Evolutionary conservation across 129 eudicot genomes (phyloP).

Genomic region (Logfia minima): DNA sequence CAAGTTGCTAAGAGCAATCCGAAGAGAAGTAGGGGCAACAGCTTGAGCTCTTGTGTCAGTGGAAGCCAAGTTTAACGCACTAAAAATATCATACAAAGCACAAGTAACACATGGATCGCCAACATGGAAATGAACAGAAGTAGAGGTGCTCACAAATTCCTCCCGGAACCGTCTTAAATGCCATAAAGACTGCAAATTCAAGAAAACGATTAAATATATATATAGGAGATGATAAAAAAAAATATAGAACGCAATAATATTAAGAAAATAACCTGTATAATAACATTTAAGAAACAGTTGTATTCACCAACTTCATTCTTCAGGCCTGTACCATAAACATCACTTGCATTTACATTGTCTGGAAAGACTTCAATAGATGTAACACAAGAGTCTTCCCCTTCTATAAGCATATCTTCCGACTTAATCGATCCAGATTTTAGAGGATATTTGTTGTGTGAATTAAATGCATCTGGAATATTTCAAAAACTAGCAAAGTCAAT

Average conservation of each 20-base stretch:
- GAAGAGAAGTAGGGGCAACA: conserved; percentile 82
- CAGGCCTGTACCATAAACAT: conserved; percentile 76
- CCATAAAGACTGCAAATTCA: conserved; percentile 73
- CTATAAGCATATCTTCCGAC: conserved; percentile 33
- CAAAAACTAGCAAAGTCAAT: neutral
- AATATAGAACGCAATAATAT: neutral
- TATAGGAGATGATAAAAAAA: conserved; percentile 1
- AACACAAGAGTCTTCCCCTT: conserved; percentile 35
- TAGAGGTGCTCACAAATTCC: conserved; percentile 68
- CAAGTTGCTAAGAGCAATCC: conserved; percentile 90
- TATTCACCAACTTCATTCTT: conserved; percentile 96
- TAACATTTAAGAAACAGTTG: conserved; percentile 94
- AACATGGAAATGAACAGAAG: conserved; percentile 73
- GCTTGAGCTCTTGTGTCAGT: conserved; percentile 60
- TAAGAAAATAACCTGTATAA: conserved; percentile 73
- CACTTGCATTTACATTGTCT: conserved; percentile 41
- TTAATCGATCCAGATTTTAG: conserved; percentile 27
- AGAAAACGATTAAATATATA: neutral
- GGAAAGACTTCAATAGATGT: conserved; percentile 27
- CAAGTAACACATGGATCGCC: conserved; percentile 98
- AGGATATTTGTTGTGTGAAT: conserved; percentile 53
- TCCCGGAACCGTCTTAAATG: conserved; percentile 80
- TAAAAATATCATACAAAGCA: conserved; percentile 76
- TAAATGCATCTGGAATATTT: conserved; percentile 50
- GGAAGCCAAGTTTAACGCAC: conserved; percentile 61